Evolutionary conservation across 129 eudicot species (phyloP).

Genomic region (Flaveria ramosissima): DNA sequence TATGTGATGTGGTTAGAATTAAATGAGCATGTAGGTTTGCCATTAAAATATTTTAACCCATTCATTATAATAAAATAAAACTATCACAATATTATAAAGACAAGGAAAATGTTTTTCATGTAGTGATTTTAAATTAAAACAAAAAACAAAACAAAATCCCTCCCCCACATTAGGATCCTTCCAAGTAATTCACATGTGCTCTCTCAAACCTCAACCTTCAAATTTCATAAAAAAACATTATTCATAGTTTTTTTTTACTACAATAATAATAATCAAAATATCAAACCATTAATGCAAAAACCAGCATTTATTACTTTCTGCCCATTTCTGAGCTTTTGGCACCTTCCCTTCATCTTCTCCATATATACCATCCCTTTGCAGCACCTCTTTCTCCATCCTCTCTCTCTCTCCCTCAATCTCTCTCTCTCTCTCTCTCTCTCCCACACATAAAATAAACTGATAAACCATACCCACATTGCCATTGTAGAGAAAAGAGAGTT

Average conservation of each 20-base stretch:
- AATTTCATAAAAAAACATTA: background rate
- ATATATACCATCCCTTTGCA: slow-evolving; percentile 48
- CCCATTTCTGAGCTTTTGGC: slow-evolving; percentile 53
- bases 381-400: slow-evolving; percentile 38
- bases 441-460: slow-evolving; percentile 46
- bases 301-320: slow-evolving; percentile 60
- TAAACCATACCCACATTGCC: slow-evolving; percentile 54
- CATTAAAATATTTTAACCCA: too few relatives aligned
- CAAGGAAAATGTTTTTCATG: too few relatives aligned
- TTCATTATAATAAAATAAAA: too few relatives aligned
- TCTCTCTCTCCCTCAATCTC: background rate
- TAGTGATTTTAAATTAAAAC: background rate
- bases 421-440: background rate
- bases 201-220: slow-evolving; percentile 10
- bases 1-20: too few relatives aligned
- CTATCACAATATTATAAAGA: too few relatives aligned
- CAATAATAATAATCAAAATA: background rate
- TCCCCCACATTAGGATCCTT: slow-evolving; percentile 1
- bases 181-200: slow-evolving; percentile 26
- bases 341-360: slow-evolving; percentile 59
- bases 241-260: background rate
- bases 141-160: background rate
- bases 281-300: slow-evolving; percentile 31
- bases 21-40: too few relatives aligned
- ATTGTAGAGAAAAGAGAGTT: slow-evolving; percentile 1